A percentile compares a stretch with the other conserved stretches of the same genome.
Conservation (phyloP, 2,329 filamentous ascomycete species). For the Fusarium compactum region DNA sequence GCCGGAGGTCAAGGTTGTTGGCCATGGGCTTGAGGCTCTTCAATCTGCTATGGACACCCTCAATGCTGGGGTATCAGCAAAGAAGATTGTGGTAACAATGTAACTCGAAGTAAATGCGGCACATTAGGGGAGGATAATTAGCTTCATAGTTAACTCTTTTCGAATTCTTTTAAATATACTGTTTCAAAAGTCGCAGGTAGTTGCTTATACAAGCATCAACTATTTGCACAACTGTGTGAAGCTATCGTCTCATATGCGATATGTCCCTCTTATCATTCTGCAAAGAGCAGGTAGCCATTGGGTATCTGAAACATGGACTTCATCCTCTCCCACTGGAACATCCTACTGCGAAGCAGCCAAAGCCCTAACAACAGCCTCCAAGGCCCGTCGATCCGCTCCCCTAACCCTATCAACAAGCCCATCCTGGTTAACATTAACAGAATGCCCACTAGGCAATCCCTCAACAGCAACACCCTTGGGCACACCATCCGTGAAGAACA, state of each 20-base stretch:
- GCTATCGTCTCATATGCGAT: no score
- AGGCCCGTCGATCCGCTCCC: conserved; percentile 47
- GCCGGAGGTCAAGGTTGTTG: not conserved
- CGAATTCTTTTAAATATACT: no score
- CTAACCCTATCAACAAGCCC: conserved; percentile 49
- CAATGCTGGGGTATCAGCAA: conserved; percentile 8
- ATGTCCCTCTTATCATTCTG: not conserved
- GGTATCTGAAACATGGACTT: no score
- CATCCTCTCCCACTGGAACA: no score
- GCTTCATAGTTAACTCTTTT: no score
- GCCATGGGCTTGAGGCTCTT: conserved; percentile 5
- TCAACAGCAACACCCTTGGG: conserved; percentile 45
- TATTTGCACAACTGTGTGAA: not conserved
- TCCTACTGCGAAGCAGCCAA: conserved; percentile 35
- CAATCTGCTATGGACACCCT: conserved; percentile 7
- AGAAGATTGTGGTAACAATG: conserved; percentile 16
- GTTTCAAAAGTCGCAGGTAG: no score
- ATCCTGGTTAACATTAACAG: conserved; percentile 43
- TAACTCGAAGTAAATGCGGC: not conserved
- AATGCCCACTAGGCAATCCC: conserved; percentile 31
- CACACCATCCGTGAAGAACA: conserved; percentile 81
- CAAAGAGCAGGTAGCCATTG: no score
- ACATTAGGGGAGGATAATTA: no score
- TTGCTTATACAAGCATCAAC: no score
- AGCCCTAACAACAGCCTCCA: conserved; percentile 46